These are phyloP conservation scores for Daldinia childiae DNA, from an alignment of 495 filamentous ascomycete species.

Conservation along the genomic window DNA sequence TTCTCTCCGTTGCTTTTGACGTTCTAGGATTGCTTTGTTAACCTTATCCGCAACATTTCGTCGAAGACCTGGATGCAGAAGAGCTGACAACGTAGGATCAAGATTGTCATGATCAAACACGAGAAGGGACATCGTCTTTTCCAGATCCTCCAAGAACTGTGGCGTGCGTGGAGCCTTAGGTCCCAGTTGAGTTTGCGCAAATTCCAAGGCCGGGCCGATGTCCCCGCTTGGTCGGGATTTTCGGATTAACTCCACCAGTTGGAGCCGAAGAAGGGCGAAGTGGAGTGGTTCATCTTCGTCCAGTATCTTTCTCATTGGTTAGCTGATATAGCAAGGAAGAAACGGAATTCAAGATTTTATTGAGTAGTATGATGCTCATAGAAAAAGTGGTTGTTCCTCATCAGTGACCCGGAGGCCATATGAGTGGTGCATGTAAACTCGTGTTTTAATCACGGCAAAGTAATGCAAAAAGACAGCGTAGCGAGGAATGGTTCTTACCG, in stretches of 20 bases:
- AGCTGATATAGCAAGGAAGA: conserved; percentile 42
- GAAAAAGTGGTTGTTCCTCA: conserved; percentile 93
- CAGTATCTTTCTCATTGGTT: conserved; percentile 70
- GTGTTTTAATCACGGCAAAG: conserved; percentile 87
- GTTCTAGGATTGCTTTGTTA: conserved; percentile 84
- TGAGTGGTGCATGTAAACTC: conserved; percentile 99
- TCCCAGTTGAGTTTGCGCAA: conserved; percentile 86
- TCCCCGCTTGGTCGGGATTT: conserved; percentile 66
- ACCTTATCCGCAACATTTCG: conserved; percentile 81
- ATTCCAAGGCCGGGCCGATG: conserved; percentile 82
- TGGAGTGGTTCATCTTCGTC: conserved; percentile 86
- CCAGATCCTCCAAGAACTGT: conserved; percentile 85
- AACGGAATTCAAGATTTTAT: background rate
- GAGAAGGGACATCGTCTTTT: conserved; percentile 90
- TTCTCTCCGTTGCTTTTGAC: conserved; percentile 75
- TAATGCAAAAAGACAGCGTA: conserved; percentile 1
- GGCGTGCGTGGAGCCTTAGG: conserved; percentile 85
- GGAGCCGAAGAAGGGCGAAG: conserved; percentile 88
- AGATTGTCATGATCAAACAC: conserved; percentile 81
- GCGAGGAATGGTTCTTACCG: conserved; percentile 67
- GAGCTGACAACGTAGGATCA: conserved; percentile 73
- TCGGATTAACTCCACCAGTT: conserved; percentile 93
- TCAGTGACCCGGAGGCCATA: conserved; percentile 85
- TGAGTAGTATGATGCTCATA: conserved; percentile 69
- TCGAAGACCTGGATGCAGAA: conserved; percentile 85